A percentile compares a stretch with the other conserved stretches of the same genome.
Evolutionary conservation across 352 stramenopile species (phyloP).

Genomic region (Globisporangium emineosum): DNA sequence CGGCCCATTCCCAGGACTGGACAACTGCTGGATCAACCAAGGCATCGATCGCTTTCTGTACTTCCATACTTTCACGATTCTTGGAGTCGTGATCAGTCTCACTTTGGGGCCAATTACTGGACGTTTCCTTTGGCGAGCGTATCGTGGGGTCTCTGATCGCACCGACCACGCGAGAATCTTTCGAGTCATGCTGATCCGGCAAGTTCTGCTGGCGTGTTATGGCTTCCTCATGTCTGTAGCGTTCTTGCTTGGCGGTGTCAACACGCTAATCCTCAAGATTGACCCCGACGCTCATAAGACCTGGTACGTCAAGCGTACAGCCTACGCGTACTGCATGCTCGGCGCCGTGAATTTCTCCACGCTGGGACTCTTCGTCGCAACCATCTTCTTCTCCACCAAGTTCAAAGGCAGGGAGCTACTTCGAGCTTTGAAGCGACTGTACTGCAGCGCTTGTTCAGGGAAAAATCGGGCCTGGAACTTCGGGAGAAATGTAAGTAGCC

Average conservation of each 20-base stretch:
- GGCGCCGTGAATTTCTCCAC: conserved; percentile 33
- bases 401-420: conserved; percentile 12
- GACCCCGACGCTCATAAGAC: conserved; percentile 19
- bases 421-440: conserved; percentile 7
- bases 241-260: conserved; percentile 23
- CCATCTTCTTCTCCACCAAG: conserved; percentile 32
- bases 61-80: conserved; percentile 33
- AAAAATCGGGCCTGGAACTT: background rate
- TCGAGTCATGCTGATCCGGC: conserved; percentile 24
- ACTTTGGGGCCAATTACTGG: conserved; percentile 19
- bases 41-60: conserved; percentile 27
- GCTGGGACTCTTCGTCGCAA: conserved; percentile 28
- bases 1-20: conserved; percentile 27
- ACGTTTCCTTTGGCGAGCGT: conserved; percentile 25
- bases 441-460: background rate
- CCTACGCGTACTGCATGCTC: conserved; percentile 29
- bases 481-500: background rate
- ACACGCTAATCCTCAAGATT: conserved; percentile 25
- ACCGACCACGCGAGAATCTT: conserved; percentile 19
- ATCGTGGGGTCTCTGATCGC: conserved; percentile 12
- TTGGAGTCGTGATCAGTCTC: conserved; percentile 20
- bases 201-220: conserved; percentile 25
- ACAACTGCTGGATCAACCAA: conserved; percentile 37
- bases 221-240: conserved; percentile 25
- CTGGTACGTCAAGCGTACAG: conserved; percentile 27